phyloP scores from a whole-genome alignment of 2,329 filamentous ascomycete genomes.

The Xylariales sp. region DNA sequence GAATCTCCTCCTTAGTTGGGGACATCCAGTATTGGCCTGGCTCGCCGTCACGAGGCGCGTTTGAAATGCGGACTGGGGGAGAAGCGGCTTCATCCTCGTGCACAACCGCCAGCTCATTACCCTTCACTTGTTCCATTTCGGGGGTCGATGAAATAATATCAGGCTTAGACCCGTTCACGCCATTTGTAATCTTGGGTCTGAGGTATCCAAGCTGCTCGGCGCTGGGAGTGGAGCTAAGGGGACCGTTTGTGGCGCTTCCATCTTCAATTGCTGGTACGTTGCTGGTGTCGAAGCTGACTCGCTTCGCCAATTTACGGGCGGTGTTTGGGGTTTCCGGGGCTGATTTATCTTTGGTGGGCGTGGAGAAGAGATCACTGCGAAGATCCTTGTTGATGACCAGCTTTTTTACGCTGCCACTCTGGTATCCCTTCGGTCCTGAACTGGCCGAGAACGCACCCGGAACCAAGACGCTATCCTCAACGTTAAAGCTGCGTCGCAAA shows the following conservation, averaged over 20 bases:
- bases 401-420: constrained; percentile 83
- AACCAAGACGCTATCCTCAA: constrained; percentile 86
- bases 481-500: constrained; percentile 81
- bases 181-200: constrained; percentile 61
- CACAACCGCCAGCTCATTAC: constrained; percentile 82
- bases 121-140: constrained; percentile 78
- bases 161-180: constrained; percentile 58
- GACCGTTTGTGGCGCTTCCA: constrained; percentile 56
- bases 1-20: constrained; percentile 79
- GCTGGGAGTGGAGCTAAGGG: constrained; percentile 61
- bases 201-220: constrained; percentile 70
- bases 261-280: constrained; percentile 61
- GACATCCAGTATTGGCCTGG: constrained; percentile 89
- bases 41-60: constrained; percentile 56
- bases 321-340: constrained; percentile 56
- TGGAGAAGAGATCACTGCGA: constrained; percentile 76
- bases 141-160: constrained; percentile 56
- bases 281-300: constrained; percentile 89
- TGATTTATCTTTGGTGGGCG: constrained; percentile 66
- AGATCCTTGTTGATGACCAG: constrained; percentile 91
- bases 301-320: constrained; percentile 76
- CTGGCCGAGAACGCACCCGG: constrained; percentile 86
- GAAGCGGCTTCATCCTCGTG: constrained; percentile 72
- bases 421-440: constrained; percentile 70
- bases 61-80: constrained; percentile 48